Conservation (phyloP, 2,329 filamentous ascomycete genomes). For the Clarireedia paspali region DNA sequence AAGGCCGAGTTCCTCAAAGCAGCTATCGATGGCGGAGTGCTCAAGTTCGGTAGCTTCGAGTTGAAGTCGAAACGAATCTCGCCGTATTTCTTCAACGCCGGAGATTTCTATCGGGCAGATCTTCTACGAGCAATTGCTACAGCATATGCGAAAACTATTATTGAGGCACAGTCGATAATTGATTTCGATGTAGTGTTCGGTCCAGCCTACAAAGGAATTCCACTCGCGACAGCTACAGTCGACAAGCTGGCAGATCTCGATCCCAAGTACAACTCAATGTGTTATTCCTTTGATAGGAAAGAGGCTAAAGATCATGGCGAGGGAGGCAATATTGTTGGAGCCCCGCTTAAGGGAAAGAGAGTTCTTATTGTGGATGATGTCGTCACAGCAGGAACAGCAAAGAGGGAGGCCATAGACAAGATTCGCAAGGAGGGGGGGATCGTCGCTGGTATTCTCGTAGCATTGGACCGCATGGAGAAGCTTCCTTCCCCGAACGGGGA, state of each 20-base stretch:
- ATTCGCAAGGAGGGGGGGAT: constrained; percentile 79
- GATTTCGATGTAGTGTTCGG: constrained; percentile 83
- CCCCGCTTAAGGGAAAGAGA: constrained; percentile 73
- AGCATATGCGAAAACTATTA: constrained; percentile 68
- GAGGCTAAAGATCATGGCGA: constrained; percentile 96
- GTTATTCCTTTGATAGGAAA: constrained; percentile 92
- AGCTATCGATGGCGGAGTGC: constrained; percentile 58
- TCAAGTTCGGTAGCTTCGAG: constrained; percentile 77
- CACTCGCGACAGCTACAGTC: constrained; percentile 70
- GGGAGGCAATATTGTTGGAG: constrained; percentile 86
- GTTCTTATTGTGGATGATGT: constrained; percentile 94
- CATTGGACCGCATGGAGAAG: constrained; percentile 82
- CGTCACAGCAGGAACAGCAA: constrained; percentile 89
- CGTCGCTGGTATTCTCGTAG: constrained; percentile 81
- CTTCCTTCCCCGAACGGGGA: constrained; percentile 51
- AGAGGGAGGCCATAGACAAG: constrained; percentile 85
- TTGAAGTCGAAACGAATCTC: constrained; percentile 88
- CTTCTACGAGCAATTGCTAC: constrained; percentile 70
- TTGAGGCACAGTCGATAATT: constrained; percentile 35
- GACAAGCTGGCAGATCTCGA: constrained; percentile 69
- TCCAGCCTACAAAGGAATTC: constrained; percentile 95
- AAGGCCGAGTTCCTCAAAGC: constrained; percentile 67
- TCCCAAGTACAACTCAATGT: constrained; percentile 58
- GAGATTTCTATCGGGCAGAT: constrained; percentile 75
- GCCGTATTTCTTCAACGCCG: constrained; percentile 97